These are phyloP conservation scores for Alternaria sp. DNA, from an alignment of 2,329 filamentous ascomycete genomes.

Conservation along the genomic window DNA sequence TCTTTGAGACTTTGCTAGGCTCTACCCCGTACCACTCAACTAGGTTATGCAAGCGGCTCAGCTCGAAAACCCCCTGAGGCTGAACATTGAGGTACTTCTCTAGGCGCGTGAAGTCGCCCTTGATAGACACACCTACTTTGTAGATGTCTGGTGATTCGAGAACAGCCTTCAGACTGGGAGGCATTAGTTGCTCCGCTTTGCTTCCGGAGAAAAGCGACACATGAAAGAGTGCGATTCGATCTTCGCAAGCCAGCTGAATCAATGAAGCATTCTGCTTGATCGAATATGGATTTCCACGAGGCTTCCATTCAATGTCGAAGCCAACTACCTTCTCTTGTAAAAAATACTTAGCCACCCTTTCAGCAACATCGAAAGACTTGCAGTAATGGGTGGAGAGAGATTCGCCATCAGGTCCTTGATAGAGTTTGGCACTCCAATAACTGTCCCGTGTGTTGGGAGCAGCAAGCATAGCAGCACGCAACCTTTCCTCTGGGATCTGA, in stretches of 20 bases:
- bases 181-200: slow-evolving; percentile 65
- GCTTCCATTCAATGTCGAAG: slow-evolving; percentile 89
- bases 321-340: slow-evolving; percentile 75
- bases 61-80: slow-evolving; percentile 75
- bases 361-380: slow-evolving; percentile 70
- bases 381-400: slow-evolving; percentile 81
- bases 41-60: slow-evolving; percentile 85
- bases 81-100: slow-evolving; percentile 68
- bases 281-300: slow-evolving; percentile 45
- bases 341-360: slow-evolving; percentile 75
- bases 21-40: slow-evolving; percentile 65
- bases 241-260: slow-evolving; percentile 81
- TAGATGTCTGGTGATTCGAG: slow-evolving; percentile 74
- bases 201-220: slow-evolving; percentile 62
- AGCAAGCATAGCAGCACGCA: slow-evolving; percentile 43
- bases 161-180: slow-evolving; percentile 73
- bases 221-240: slow-evolving; percentile 83
- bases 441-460: slow-evolving; percentile 40
- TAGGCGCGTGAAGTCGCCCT: slow-evolving; percentile 71
- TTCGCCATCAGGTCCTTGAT: slow-evolving; percentile 64
- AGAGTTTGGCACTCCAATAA: slow-evolving; percentile 75
- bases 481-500: slow-evolving; percentile 42
- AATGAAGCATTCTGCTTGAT: slow-evolving; percentile 85
- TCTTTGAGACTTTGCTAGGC: slow-evolving; percentile 60
- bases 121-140: slow-evolving; percentile 81